phyloP scores from a whole-genome alignment of 2,329 filamentous ascomycete genomes.

The Westerdykella ornata region DNA sequence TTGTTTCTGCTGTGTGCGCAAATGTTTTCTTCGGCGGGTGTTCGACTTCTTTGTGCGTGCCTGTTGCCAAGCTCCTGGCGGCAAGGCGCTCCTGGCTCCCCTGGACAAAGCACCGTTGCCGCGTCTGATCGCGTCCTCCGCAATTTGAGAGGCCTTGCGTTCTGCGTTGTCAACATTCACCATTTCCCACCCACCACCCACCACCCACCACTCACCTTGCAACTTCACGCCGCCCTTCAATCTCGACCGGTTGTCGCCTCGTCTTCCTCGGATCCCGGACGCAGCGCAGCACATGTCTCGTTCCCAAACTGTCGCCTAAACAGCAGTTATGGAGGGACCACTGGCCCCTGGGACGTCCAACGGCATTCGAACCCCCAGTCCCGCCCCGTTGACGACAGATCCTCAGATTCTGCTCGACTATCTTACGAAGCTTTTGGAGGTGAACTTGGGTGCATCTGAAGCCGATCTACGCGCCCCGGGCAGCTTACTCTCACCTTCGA shows the following conservation, averaged over 20 bases:
- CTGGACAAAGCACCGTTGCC: constrained; percentile 7
- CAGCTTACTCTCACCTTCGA: constrained; percentile 70
- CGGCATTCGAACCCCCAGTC: constrained; percentile 33
- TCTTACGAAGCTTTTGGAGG: constrained; percentile 43
- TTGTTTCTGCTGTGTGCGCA: too few relatives aligned
- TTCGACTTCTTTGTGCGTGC: too few relatives aligned
- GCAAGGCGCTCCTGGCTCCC: too few relatives aligned
- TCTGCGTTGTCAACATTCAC: constrained; percentile 17
- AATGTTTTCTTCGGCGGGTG: too few relatives aligned
- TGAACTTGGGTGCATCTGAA: constrained; percentile 49
- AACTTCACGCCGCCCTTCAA: constrained; percentile 1
- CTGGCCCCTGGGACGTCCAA: constrained; percentile 37
- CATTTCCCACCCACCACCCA: constrained; percentile 1
- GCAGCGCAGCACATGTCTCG: constrained; percentile 31
- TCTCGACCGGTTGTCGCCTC: background rate
- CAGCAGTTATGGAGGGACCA: constrained; percentile 37
- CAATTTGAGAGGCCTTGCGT: constrained; percentile 11
- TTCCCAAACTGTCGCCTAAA: constrained; percentile 19
- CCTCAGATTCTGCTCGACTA: constrained; percentile 45
- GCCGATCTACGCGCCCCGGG: constrained; percentile 73
- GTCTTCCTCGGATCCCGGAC: constrained; percentile 8
- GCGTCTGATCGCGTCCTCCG: constrained; percentile 17
- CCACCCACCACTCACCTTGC: too few relatives aligned
- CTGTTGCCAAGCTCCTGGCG: too few relatives aligned
- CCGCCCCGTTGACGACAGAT: constrained; percentile 39